phyloP scores from a whole-genome alignment of 1,284 basidiomycete species.

The Pseudozyma thailandica region DNA sequence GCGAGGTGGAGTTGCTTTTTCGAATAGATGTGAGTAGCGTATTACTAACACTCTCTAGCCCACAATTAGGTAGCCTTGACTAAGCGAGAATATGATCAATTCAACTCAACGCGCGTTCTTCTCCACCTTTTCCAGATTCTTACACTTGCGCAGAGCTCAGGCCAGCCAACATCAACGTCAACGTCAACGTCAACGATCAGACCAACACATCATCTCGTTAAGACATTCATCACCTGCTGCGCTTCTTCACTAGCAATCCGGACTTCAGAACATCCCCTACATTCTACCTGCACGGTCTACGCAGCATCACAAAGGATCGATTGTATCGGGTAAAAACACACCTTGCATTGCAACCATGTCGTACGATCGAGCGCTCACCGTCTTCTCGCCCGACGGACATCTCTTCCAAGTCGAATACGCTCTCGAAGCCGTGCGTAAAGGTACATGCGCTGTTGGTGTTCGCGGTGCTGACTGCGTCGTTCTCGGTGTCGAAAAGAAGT shows the following conservation, averaged over 20 bases:
- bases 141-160: conserved; percentile 15
- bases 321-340: no score
- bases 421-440: conserved; percentile 93
- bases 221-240: not conserved
- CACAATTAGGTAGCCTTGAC: conserved; percentile 18
- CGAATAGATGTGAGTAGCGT: not conserved
- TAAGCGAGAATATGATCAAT: conserved; percentile 21
- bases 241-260: no score
- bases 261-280: no score
- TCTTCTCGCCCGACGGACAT: conserved; percentile 94
- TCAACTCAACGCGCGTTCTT: conserved; percentile 36
- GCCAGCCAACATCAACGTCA: no score
- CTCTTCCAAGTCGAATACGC: conserved; percentile 94
- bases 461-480: conserved; percentile 94
- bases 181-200: not conserved
- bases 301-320: no score
- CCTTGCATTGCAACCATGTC: conserved; percentile 33
- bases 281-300: no score
- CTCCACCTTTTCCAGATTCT: conserved; percentile 13
- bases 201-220: conserved; percentile 12
- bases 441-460: conserved; percentile 97
- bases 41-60: conserved; percentile 1
- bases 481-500: conserved; percentile 98
- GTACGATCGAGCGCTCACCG: conserved; percentile 77
- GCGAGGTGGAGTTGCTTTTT: not conserved